Conservation (phyloP, 2,329 filamentous ascomycete genomes). For the Diaporthe capsici region DNA sequence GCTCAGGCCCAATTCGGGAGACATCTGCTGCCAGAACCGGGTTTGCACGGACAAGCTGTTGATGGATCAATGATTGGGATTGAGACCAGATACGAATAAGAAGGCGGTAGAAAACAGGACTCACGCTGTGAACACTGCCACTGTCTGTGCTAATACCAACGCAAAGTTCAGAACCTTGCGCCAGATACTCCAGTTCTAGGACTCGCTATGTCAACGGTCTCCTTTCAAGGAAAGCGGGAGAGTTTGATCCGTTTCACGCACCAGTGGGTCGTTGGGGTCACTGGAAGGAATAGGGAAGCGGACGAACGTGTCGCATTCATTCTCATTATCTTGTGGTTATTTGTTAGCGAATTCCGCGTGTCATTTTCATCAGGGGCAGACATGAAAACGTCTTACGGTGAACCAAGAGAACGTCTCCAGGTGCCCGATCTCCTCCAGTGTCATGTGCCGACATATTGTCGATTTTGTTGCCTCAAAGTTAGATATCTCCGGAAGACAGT, state of each 20-base stretch:
- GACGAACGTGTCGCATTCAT: slow-evolving; percentile 14
- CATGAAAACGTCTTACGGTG: background rate
- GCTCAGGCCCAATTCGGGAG: background rate
- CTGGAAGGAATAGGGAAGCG: slow-evolving; percentile 19
- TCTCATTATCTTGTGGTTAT: background rate
- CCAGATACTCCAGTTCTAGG: slow-evolving; percentile 12
- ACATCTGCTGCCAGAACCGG: slow-evolving; percentile 17
- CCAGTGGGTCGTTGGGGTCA: slow-evolving; percentile 13
- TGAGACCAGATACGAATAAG: background rate
- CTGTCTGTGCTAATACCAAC: slow-evolving; percentile 1
- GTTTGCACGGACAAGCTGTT: background rate
- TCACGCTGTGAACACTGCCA: slow-evolving; percentile 22
- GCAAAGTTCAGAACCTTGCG: slow-evolving; percentile 6
- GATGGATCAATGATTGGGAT: background rate
- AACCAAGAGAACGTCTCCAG: slow-evolving; percentile 5
- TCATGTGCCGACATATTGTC: background rate
- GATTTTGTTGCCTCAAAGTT: background rate
- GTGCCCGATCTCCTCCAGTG: background rate
- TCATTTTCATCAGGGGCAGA: background rate
- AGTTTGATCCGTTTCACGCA: background rate
- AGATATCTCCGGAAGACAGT: background rate
- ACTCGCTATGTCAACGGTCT: background rate
- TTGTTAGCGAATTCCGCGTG: background rate
- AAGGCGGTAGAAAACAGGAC: background rate
- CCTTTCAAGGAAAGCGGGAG: too few species aligned